These are phyloP conservation scores for Schwanniomyces etchellsii DNA, from an alignment of 1,139 yeast species.

Conservation along the genomic window DNA sequence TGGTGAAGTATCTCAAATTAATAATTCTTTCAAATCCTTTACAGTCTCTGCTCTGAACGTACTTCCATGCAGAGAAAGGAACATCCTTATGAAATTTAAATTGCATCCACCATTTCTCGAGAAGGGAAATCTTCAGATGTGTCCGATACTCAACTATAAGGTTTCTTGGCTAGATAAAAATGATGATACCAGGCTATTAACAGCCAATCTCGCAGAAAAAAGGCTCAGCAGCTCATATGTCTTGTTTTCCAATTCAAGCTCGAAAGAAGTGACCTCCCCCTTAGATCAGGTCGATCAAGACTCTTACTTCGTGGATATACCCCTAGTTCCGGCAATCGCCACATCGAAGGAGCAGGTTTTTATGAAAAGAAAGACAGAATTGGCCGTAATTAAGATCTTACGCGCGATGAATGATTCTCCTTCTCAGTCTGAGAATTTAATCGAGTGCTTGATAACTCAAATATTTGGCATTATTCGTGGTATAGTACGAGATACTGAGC, in stretches of 20 bases:
- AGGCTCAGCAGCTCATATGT: conserved; percentile 1
- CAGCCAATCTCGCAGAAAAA: background rate
- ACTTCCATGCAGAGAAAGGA: background rate
- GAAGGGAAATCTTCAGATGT: no score
- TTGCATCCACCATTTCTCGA: no score
- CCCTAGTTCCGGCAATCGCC: conserved; percentile 23
- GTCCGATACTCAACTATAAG: conserved; percentile 9
- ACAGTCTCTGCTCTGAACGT: conserved; percentile 8
- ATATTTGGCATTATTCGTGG: no score
- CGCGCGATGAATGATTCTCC: background rate
- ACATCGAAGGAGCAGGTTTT: conserved; percentile 23
- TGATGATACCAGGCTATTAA: conserved; percentile 1
- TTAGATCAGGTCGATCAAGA: conserved; percentile 2
- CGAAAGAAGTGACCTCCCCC: conserved; percentile 1
- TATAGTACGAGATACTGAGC: no score
- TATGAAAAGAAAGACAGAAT: conserved; percentile 28
- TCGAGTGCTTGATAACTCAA: no score
- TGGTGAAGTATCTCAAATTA: conserved; percentile 18
- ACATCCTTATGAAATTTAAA: background rate
- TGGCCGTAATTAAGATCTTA: background rate
- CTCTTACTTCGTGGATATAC: conserved; percentile 14
- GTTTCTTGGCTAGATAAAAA: conserved; percentile 10
- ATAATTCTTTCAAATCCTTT: conserved; percentile 14
- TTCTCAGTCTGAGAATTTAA: background rate
- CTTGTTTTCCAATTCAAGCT: conserved; percentile 1